These are phyloP conservation scores for Saccharomycopsis fodiens DNA, from an alignment of 805 yeast genomes.

Conservation along the genomic window DNA sequence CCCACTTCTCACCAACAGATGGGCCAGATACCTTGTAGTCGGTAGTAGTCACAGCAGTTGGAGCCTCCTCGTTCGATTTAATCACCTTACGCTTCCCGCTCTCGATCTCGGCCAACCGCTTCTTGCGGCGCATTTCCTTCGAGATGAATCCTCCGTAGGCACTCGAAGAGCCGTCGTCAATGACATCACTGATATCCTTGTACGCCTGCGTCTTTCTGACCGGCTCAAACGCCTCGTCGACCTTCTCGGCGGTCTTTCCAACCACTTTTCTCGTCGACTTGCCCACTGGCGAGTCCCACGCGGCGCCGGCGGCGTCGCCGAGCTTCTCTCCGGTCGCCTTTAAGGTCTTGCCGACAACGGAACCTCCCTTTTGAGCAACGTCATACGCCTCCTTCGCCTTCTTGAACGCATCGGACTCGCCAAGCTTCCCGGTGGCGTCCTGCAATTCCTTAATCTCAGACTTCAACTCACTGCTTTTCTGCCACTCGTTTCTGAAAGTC, in stretches of 20 bases:
- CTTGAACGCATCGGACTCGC: slow-evolving; percentile 90
- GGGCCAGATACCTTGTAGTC: slow-evolving; percentile 71
- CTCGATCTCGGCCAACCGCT: slow-evolving; percentile 57
- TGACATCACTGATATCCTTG: slow-evolving; percentile 79
- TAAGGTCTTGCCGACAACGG: slow-evolving; percentile 66
- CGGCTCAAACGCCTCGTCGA: slow-evolving; percentile 86
- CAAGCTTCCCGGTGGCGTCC: slow-evolving; percentile 90
- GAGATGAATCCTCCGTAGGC: slow-evolving; percentile 89
- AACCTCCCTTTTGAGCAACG: slow-evolving; percentile 65
- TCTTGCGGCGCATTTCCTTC: slow-evolving; percentile 69
- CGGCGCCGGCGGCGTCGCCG: slow-evolving; percentile 80
- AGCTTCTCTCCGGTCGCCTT: slow-evolving; percentile 90
- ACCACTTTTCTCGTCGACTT: slow-evolving; percentile 82
- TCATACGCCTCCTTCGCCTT: slow-evolving; percentile 90
- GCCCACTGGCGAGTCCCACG: slow-evolving; percentile 96
- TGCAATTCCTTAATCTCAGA: slow-evolving; percentile 90
- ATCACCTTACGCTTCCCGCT: slow-evolving; percentile 58
- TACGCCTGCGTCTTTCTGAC: slow-evolving; percentile 85
- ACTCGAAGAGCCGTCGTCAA: slow-evolving; percentile 85
- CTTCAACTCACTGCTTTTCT: slow-evolving; percentile 81
- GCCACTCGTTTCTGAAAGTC: slow-evolving; percentile 86
- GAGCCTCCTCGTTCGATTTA: slow-evolving; percentile 74
- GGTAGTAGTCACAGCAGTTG: slow-evolving; percentile 74
- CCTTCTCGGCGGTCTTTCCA: slow-evolving; percentile 70
- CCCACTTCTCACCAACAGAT: slow-evolving; percentile 55